A percentile compares a stretch with the other conserved stretches of the same genome.
Conservation (phyloP, 2,329 filamentous ascomycete species). For the Ceratocystis alfenasii region DNA sequence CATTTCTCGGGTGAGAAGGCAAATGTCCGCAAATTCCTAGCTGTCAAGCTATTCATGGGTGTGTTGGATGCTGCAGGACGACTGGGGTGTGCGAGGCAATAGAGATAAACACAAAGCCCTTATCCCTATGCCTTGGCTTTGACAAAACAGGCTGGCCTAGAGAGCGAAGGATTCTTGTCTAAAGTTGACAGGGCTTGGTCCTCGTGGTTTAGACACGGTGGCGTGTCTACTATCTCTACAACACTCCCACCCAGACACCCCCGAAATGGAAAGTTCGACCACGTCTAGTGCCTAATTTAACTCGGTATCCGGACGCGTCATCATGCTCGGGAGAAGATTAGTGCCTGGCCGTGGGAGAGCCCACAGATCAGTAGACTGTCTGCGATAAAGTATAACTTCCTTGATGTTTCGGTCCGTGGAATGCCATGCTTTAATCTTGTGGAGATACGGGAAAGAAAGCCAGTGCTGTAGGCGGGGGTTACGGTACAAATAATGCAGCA, state of each 20-base stretch:
- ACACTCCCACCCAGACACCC: no score
- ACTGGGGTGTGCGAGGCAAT: no score
- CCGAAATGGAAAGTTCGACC: no score
- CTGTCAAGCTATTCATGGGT: no score
- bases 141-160: background rate
- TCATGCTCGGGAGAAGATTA: background rate
- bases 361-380: background rate
- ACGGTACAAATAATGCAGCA: background rate
- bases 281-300: background rate
- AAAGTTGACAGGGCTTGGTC: no score
- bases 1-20: background rate
- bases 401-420: background rate
- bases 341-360: no score
- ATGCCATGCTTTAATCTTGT: background rate
- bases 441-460: background rate
- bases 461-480: background rate
- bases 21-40: background rate
- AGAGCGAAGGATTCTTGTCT: no score
- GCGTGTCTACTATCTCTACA: no score
- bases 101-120: background rate
- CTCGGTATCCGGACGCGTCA: background rate
- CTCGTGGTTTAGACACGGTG: no score
- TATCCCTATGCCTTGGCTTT: background rate
- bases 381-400: background rate
- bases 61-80: no score